Evolutionary conservation across 768 basidiomycete species (phyloP).

Genomic region (Boletus rubropictus): DNA sequence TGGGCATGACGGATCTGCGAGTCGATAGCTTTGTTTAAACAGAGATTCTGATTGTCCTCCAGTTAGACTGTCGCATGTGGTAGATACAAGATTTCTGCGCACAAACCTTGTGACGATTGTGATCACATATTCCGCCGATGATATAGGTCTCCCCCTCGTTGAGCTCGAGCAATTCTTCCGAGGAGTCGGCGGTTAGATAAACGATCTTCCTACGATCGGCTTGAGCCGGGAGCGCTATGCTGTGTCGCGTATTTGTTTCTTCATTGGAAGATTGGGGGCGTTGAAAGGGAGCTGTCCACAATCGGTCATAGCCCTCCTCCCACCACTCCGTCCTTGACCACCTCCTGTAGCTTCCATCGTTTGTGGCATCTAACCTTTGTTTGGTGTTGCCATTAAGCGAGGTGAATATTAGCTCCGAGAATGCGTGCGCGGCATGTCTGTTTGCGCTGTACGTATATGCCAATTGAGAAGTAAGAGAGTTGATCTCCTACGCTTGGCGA

Average conservation of each 20-base stretch:
- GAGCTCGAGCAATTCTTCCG: conserved; percentile 78
- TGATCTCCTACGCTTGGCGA: conserved; percentile 64
- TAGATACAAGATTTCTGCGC: neutral
- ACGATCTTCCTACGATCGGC: conserved; percentile 52
- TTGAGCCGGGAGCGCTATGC: conserved; percentile 1
- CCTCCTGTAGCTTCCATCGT: conserved; percentile 63
- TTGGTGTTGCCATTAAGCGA: conserved; percentile 70
- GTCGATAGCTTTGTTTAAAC: conserved; percentile 75
- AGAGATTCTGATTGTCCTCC: conserved; percentile 60
- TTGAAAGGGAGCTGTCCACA: conserved; percentile 45
- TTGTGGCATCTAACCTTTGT: conserved; percentile 56
- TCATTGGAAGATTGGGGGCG: neutral
- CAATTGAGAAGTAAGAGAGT: conserved; percentile 83
- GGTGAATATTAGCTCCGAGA: conserved; percentile 70
- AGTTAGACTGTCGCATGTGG: conserved; percentile 9
- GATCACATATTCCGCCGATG: conserved; percentile 93
- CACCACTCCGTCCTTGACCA: conserved; percentile 87
- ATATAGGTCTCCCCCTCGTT: conserved; percentile 84
- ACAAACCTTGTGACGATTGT: conserved; percentile 88
- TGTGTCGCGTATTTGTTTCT: conserved; percentile 1
- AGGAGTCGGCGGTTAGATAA: conserved; percentile 93
- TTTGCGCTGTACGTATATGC: conserved; percentile 91
- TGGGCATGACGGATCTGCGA: conserved; percentile 78
- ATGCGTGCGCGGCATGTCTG: conserved; percentile 62
- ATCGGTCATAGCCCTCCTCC: conserved; percentile 61